Percentiles rank a stretch among this genome's conserved stretches.
Evolutionary conservation across 176 grass and related monocot genomes (phyloP).

Genomic region (Ensete ventricosum): DNA sequence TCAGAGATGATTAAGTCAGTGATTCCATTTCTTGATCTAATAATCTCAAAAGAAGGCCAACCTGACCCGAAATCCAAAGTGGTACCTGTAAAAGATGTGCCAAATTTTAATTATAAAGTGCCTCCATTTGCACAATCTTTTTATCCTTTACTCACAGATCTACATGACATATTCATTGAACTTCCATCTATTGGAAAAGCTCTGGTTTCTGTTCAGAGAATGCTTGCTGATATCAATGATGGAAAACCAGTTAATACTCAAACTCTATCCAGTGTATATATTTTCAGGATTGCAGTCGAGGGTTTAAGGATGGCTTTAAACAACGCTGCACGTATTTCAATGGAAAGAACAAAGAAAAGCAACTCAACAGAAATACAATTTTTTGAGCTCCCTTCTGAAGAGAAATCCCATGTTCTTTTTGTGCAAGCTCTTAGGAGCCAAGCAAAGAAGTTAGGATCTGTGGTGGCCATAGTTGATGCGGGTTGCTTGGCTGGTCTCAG

Average conservation of each 20-base stretch:
- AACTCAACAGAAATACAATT: not conserved
- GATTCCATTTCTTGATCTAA: slow-evolving; percentile 38
- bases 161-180: slow-evolving; percentile 64
- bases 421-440: slow-evolving; percentile 20
- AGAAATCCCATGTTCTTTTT: slow-evolving; percentile 77
- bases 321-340: not conserved
- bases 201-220: slow-evolving; percentile 57
- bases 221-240: slow-evolving; percentile 62
- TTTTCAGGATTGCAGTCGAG: slow-evolving; percentile 78
- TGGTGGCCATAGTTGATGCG: slow-evolving; percentile 18
- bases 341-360: slow-evolving; percentile 4
- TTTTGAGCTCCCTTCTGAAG: slow-evolving; percentile 56
- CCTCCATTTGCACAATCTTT: slow-evolving; percentile 66
- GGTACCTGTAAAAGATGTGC: slow-evolving; percentile 34
- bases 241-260: slow-evolving; percentile 44
- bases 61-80: slow-evolving; percentile 22
- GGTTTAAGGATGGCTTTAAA: slow-evolving; percentile 63
- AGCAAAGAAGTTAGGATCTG: slow-evolving; percentile 13
- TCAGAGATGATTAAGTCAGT: slow-evolving; percentile 44
- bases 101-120: slow-evolving; percentile 32
- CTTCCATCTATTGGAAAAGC: slow-evolving; percentile 74
- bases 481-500: slow-evolving; percentile 20
- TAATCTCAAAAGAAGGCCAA: slow-evolving; percentile 33
- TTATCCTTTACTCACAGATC: slow-evolving; percentile 82
- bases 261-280: slow-evolving; percentile 56